Evolutionary conservation across 2,329 filamentous ascomycete species (phyloP), one percentile per base, ranked within the genome.

Genomic region (Coniochaeta sp.): DNA sequence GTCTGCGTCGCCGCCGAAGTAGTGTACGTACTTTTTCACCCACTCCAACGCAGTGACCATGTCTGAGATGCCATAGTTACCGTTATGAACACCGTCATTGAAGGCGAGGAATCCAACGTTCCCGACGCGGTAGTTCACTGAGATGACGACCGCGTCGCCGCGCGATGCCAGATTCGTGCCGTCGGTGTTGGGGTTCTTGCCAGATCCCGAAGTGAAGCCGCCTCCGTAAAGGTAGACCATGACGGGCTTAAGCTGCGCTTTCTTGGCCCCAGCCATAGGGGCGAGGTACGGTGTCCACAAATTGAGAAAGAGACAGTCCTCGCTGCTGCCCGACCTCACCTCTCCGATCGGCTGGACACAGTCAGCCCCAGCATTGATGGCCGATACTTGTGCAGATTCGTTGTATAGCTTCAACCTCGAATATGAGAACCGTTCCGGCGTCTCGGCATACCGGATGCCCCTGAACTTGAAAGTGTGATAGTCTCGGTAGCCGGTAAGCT

Each of bases 191-290:
- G 74, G 66, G 60, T 79, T 77, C 59, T 74, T 75, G 12, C 74
- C 74, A 8, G 71, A 74, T 1, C 77, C 78, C 5, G 64, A 67
- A 1, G 69, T 73, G 57, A 78, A 74, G 1, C 71, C 75, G 11
- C 77, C 77, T 16, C 78, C 78, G 59, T 79, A 74, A 24, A 80
- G 72, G 68, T 76, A 81, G 19, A 81, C 67, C 72, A 80, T 76
- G 12, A 80, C 77, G 1, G 77, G 75, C 61, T 77, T 78, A 1
- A 77, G 70, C 28, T 67, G 62, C 50, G 61, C 58, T 60, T 70
- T 71, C 7, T 60, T 43, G 6, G 52, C 54, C 3, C 26, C 28
- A 5, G 58, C 62, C 31, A 62, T 60, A 8, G 55, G 60, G 1
- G 72, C 72, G 9, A 75, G 67, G 58, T 67, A 68, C 22, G 67